These are phyloP conservation scores for Tanacetum coccineum DNA, from an alignment of 129 eudicot genomes.

Conservation along the genomic window DNA sequence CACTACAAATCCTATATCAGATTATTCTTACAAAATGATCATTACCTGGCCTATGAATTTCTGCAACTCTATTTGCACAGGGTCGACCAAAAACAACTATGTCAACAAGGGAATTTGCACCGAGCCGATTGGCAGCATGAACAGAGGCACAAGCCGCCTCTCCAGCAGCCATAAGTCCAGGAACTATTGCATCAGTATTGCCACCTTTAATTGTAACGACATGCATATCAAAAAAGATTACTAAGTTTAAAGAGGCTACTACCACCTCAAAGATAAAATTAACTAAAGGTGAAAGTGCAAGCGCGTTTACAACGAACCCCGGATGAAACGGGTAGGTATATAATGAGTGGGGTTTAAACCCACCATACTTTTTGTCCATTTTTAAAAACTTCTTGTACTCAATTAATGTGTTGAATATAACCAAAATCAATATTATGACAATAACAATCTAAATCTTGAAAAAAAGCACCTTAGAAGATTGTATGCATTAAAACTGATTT, in stretches of 20 bases:
- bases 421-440: too few relatives aligned
- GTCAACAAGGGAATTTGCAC: constrained; percentile 95
- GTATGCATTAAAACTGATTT: too few relatives aligned
- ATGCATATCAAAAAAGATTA: constrained; percentile 30
- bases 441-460: neutral
- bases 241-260: neutral
- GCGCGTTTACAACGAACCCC: neutral
- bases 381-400: neutral
- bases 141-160: constrained; percentile 99
- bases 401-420: neutral
- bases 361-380: neutral
- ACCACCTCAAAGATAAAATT: too few relatives aligned
- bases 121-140: constrained; percentile 96
- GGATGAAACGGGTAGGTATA: neutral
- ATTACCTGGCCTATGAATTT: constrained; percentile 67
- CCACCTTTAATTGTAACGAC: constrained; percentile 77
- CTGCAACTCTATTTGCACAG: constrained; percentile 95
- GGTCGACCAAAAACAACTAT: constrained; percentile 97
- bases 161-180: constrained; percentile 98
- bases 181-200: constrained; percentile 82
- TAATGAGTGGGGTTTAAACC: neutral
- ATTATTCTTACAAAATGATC: neutral
- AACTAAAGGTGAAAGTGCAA: neutral
- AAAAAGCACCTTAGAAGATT: neutral
- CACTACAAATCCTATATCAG: constrained; percentile 3